These are phyloP conservation scores for Colletotrichum spinosum DNA, from an alignment of 2,329 filamentous ascomycete genomes.

Conservation along the genomic window DNA sequence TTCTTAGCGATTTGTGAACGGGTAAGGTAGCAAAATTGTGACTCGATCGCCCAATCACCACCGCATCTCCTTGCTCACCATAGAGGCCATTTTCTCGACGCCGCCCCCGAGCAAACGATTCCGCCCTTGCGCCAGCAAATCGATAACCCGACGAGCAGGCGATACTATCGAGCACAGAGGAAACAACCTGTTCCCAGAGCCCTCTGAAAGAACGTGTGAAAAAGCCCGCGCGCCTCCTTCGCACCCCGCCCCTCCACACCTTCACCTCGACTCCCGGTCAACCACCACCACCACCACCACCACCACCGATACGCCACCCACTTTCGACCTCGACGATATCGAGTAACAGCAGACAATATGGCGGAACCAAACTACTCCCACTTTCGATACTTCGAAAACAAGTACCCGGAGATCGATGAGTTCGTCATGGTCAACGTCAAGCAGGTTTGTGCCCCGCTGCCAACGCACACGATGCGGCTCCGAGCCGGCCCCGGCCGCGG, in stretches of 20 bases:
- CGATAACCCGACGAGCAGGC: conserved; percentile 26
- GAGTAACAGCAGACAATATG: conserved; percentile 72
- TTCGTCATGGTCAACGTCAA: conserved; percentile 99
- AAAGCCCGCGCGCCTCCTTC: conserved; percentile 39
- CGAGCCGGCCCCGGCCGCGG: conserved; percentile 20
- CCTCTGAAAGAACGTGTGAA: conserved; percentile 25
- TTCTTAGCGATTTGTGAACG: conserved; percentile 41
- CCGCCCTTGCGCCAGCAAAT: conserved; percentile 11
- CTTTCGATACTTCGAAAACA: conserved; percentile 92
- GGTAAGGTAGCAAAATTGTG: conserved; percentile 59
- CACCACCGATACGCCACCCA: conserved; percentile 36
- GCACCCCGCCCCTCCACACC: conserved; percentile 47
- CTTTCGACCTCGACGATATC: conserved; percentile 35
- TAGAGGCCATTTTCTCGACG: conserved; percentile 26
- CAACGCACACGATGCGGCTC: conserved; percentile 28
- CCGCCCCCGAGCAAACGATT: conserved; percentile 20
- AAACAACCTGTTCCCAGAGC: conserved; percentile 21
- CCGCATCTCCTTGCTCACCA: conserved; percentile 29
- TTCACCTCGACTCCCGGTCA: conserved; percentile 15
- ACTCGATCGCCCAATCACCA: conserved; percentile 47
- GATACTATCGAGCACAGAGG: conserved; percentile 32
- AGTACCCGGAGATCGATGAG: conserved; percentile 97
- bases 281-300: conserved; percentile 41
- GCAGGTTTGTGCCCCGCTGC: conserved; percentile 71
- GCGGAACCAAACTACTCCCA: conserved; percentile 86